A percentile compares a stretch with the other conserved stretches of the same genome.
These are phyloP conservation scores for Lipomyces starkeyi DNA, from an alignment of 805 yeast genomes.

Conservation along the genomic window DNA sequence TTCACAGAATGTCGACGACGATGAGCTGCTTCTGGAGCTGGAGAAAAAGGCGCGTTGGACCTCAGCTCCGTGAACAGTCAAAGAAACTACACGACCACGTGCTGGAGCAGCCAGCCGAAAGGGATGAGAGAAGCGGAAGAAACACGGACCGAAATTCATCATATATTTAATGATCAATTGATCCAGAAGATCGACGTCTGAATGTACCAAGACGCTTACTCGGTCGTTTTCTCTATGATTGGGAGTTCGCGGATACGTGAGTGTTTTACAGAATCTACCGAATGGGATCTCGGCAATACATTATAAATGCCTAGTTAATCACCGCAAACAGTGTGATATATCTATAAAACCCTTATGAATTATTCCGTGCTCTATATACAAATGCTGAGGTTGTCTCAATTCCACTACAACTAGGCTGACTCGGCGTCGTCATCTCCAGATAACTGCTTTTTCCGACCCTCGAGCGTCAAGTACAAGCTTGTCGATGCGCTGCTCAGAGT, in stretches of 20 bases:
- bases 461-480: constrained; percentile 73
- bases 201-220: background rate
- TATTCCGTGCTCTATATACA: background rate
- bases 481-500: constrained; percentile 76
- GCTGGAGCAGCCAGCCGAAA: background rate
- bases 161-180: background rate
- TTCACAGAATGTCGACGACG: background rate
- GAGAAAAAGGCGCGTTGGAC: background rate
- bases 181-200: too few species aligned
- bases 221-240: too few species aligned
- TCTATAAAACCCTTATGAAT: background rate
- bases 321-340: background rate
- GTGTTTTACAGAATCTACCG: too few species aligned
- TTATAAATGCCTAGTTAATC: background rate
- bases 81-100: background rate
- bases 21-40: background rate
- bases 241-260: too few species aligned
- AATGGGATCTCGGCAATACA: background rate
- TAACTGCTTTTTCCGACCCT: constrained; percentile 59
- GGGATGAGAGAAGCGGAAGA: background rate
- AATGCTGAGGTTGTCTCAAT: background rate
- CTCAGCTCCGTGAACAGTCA: background rate
- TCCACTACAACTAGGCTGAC: background rate
- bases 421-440: constrained; percentile 37
- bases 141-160: background rate